Percentiles rank a stretch among this genome's conserved stretches.
Evolutionary conservation across 1,139 yeast genomes (phyloP).

Genomic region (Diutina sp.): DNA sequence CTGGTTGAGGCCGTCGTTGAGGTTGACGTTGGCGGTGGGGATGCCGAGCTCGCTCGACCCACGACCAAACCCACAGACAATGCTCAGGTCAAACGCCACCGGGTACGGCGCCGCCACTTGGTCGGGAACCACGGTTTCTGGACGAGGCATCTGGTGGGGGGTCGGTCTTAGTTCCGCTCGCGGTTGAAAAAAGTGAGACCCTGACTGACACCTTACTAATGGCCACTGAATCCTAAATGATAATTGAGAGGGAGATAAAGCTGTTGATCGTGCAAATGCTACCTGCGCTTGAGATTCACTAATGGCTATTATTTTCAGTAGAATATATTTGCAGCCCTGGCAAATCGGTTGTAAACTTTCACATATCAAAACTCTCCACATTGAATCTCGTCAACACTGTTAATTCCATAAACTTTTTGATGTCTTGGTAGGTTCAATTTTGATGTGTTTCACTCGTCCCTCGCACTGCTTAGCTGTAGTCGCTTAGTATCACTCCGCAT

Average conservation of each 20-base stretch:
- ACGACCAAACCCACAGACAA: slow-evolving; percentile 87
- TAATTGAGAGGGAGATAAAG: no score
- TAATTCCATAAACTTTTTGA: neutral
- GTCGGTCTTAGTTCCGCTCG: no score
- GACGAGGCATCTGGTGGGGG: neutral
- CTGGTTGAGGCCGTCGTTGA: slow-evolving; percentile 31
- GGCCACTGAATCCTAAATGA: neutral
- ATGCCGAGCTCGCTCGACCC: slow-evolving; percentile 90
- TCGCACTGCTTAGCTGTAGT: neutral
- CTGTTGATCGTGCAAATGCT: no score
- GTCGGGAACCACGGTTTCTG: slow-evolving; percentile 21
- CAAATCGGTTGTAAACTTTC: no score
- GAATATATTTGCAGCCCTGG: no score
- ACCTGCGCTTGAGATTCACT: no score
- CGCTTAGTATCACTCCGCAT: neutral
- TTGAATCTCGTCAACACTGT: no score
- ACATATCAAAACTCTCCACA: no score
- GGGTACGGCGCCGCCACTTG: slow-evolving; percentile 55
- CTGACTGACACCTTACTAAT: neutral
- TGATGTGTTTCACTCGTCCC: neutral
- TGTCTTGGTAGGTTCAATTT: neutral
- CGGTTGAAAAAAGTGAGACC: neutral
- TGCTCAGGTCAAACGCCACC: slow-evolving; percentile 31
- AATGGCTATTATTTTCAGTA: no score
- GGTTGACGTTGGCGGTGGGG: slow-evolving; percentile 88